Base-by-base conservation (phyloP, 2,329 filamentous ascomycete genomes). In the Lasiodiplodia gonubiensis region DNA sequence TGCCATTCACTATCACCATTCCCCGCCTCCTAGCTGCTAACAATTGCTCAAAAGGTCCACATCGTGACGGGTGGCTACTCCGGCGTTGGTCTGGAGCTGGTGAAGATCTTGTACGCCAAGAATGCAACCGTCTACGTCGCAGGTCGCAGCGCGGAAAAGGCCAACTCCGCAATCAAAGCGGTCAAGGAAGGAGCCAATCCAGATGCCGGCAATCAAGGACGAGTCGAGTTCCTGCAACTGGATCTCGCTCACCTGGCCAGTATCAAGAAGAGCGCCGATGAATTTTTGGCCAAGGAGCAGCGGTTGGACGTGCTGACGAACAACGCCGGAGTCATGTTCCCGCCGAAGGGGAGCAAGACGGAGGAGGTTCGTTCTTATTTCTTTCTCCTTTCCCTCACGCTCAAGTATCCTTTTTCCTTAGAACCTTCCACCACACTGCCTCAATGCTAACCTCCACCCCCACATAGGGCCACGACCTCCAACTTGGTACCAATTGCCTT, bases 111-210 rank as follows among this genome's bases (percentile, higher is more conserved):
- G 16, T 89, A 88, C 74, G 74, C 77, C 12, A 81, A 80, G 37
- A 84, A 86, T 67, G 86, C 80, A 46, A 86, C 78, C 2, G 82
- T 89, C n/a, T 88, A 87, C 74, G 73, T 87, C 30, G 85, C 85
- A 4, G 81, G 81, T 2, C 84, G 86, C 37, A 82, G 76, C 4
- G 71, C 78, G 30, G 74, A 79, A 16, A 85, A 84, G 69, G 84
- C 79, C 12, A 72, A 74, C 2, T 69, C 73, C 0, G 84, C 84
- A 48, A 84, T 88, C 57, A 72, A 75, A 3, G 69, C 75, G 3
- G 82, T 87, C 69, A 75, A 80, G 35, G 42, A 25, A 65, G 21
- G 70, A 74, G 0, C 49, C 30, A 33, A 71, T 30, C 77, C 81
- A 0, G 69, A 72, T 35, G 82, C 76, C 18, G 8, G 68, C 71